Evolutionary conservation across 2,329 filamentous ascomycete genomes (phyloP).

Genomic region (Aspergillus oerlinghausenensis): DNA sequence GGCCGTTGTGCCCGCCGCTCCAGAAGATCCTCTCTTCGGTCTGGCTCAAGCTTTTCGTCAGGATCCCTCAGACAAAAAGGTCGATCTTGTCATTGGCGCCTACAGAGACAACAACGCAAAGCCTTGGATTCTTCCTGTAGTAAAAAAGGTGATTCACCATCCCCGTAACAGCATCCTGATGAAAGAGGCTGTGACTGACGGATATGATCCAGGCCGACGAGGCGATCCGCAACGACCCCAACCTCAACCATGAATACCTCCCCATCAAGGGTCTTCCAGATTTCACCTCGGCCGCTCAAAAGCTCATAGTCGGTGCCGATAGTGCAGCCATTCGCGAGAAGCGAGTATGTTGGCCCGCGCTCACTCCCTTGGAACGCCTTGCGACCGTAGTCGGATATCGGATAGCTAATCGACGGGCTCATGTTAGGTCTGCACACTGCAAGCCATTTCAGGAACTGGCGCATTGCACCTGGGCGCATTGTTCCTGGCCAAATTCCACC

Average conservation of each 20-base stretch:
- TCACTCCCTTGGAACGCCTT: background rate
- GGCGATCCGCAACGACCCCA: constrained; percentile 78
- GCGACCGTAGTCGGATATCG: background rate
- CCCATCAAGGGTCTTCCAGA: constrained; percentile 84
- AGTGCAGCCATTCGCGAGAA: constrained; percentile 81
- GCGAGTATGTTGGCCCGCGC: constrained; percentile 49
- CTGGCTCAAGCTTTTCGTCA: constrained; percentile 82
- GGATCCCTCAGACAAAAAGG: constrained; percentile 72
- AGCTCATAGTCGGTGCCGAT: constrained; percentile 75
- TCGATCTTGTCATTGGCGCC: constrained; percentile 91
- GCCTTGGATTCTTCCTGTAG: constrained; percentile 93
- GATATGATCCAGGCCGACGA: constrained; percentile 69
- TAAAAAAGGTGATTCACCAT: constrained; percentile 69
- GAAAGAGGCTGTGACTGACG: background rate
- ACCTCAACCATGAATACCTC: constrained; percentile 96
- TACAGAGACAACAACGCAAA: constrained; percentile 95
- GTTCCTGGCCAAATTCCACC: constrained; percentile 91
- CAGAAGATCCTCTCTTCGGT: constrained; percentile 92
- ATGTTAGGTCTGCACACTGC: constrained; percentile 63
- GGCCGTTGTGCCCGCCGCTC: constrained; percentile 77
- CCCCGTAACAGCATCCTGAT: background rate
- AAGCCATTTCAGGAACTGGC: constrained; percentile 96
- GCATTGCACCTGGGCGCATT: constrained; percentile 89
- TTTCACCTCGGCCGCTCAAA: constrained; percentile 86
- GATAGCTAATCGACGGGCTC: background rate